Conservation (phyloP, 140 eudicot species). For the Ambrosia hybrid region DNA sequence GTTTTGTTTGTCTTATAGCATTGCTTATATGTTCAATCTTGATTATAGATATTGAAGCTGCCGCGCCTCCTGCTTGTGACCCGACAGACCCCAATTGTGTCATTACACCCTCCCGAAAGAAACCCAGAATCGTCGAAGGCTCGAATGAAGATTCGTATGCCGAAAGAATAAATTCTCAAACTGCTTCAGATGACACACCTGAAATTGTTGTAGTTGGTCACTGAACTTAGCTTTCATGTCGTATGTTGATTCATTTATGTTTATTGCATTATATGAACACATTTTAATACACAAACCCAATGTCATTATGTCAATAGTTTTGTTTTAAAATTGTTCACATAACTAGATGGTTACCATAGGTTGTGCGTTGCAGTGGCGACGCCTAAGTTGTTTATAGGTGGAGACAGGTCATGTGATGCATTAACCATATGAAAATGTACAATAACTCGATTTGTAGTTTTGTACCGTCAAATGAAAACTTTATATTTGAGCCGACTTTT, state of each 20-base stretch:
- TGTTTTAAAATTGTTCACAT: background rate
- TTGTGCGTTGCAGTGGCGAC: too few species aligned
- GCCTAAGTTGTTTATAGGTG: too few species aligned
- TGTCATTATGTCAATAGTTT: background rate
- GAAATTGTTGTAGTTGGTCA: slow-evolving; percentile 42
- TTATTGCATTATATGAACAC: background rate
- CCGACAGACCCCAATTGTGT: slow-evolving; percentile 36
- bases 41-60: slow-evolving; percentile 21
- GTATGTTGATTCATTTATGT: background rate
- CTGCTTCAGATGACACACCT: slow-evolving; percentile 26
- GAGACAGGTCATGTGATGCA: too few species aligned
- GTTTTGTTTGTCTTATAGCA: slow-evolving; percentile 24
- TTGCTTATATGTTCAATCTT: slow-evolving; percentile 28
- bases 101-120: slow-evolving; percentile 25
- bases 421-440: too few species aligned
- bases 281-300: background rate
- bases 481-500: too few species aligned
- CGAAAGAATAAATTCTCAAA: background rate
- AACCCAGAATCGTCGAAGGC: slow-evolving; percentile 16
- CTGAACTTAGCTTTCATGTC: background rate
- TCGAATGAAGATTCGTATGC: slow-evolving; percentile 27
- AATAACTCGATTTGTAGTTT: too few species aligned
- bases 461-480: too few species aligned
- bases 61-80: slow-evolving; percentile 20
- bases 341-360: too few species aligned